phyloP scores from a whole-genome alignment of 2,329 filamentous ascomycete genomes.

The Epichloe sylvatica region DNA sequence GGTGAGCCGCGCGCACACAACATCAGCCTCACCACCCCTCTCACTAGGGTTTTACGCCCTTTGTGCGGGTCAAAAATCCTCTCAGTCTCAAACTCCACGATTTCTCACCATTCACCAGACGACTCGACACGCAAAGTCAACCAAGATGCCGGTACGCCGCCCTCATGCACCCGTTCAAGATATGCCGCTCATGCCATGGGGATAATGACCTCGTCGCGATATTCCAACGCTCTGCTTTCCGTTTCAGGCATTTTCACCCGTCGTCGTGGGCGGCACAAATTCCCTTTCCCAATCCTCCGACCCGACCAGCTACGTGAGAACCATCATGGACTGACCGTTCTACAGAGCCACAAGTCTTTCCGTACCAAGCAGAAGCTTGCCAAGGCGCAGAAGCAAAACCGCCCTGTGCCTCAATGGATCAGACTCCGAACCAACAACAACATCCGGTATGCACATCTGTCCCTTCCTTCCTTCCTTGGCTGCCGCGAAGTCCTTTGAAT shows the following conservation, averaged over 20 bases:
- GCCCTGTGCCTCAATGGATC: constrained; percentile 99
- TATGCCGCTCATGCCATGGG: not conserved
- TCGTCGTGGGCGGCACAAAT: not conserved
- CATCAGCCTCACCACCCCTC: not conserved
- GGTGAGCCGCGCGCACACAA: not conserved
- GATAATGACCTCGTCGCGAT: not conserved
- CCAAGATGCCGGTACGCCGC: constrained; percentile 28
- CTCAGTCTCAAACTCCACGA: constrained; percentile 17
- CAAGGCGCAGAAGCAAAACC: constrained; percentile 99
- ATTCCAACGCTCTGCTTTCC: not conserved
- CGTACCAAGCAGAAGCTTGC: constrained; percentile 99
- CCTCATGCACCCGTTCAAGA: constrained; percentile 5
- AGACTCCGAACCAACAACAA: constrained; percentile 97
- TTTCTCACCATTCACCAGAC: constrained; percentile 21
- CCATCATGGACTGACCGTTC: constrained; percentile 5
- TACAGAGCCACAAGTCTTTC: constrained; percentile 98
- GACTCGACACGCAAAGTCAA: constrained; percentile 25
- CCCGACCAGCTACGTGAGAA: not conserved
- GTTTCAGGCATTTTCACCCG: not conserved
- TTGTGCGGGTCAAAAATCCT: constrained; percentile 21
- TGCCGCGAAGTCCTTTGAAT: not conserved
- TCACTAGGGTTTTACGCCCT: constrained; percentile 27
- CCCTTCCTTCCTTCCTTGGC: not conserved
- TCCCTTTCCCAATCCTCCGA: not conserved
- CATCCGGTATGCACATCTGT: constrained; percentile 66